These are phyloP conservation scores for Boletus reticulatus DNA, from an alignment of 768 basidiomycete genomes.

Conservation along the genomic window DNA sequence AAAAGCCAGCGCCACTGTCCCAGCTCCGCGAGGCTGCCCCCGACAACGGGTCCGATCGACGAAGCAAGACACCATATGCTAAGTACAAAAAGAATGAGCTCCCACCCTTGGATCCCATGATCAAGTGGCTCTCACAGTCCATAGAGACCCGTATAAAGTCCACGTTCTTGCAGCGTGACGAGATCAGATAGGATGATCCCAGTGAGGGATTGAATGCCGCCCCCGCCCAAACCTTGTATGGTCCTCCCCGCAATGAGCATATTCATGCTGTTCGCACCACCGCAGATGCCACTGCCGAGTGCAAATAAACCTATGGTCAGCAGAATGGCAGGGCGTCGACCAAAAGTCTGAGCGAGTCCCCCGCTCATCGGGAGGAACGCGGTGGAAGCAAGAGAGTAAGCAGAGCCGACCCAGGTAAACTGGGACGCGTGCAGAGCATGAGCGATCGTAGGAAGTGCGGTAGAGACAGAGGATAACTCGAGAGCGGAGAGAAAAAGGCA, in stretches of 20 bases:
- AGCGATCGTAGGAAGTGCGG: constrained; percentile 44
- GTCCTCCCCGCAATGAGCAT: constrained; percentile 42
- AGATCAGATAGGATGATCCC: constrained; percentile 47
- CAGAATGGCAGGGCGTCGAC: constrained; percentile 35
- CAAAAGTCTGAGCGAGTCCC: constrained; percentile 39
- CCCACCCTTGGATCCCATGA: not conserved
- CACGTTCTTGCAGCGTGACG: constrained; percentile 45
- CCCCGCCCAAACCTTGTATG: constrained; percentile 42
- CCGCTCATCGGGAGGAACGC: constrained; percentile 41
- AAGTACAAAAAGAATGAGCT: not conserved
- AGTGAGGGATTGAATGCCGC: constrained; percentile 36
- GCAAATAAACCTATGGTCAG: constrained; percentile 35
- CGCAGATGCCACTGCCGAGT: constrained; percentile 42
- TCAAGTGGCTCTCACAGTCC: constrained; percentile 27
- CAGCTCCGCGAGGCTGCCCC: constrained; percentile 32
- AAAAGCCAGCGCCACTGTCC: constrained; percentile 44
- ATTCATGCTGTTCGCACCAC: constrained; percentile 40
- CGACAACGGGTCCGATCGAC: constrained; percentile 36
- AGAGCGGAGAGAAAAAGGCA: too few relatives aligned
- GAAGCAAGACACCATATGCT: constrained; percentile 37
- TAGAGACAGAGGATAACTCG: too few relatives aligned
- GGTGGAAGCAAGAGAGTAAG: constrained; percentile 41
- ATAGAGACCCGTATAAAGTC: constrained; percentile 37
- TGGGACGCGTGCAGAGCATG: constrained; percentile 36
- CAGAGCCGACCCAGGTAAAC: constrained; percentile 46